phyloP scores from a whole-genome alignment of 2,329 filamentous ascomycete species.

The Knoxdaviesia proteae region DNA sequence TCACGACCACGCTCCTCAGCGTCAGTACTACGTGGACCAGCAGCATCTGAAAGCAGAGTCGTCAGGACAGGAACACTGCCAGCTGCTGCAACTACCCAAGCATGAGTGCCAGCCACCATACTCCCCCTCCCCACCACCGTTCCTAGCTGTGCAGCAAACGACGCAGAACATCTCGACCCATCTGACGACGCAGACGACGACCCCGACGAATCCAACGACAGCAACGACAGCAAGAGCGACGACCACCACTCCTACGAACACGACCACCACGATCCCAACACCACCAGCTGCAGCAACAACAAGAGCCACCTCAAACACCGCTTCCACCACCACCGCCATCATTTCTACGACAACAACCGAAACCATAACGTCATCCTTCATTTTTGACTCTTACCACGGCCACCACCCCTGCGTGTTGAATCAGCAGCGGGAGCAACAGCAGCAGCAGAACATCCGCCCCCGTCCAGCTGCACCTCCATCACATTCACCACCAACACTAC shows the following conservation, averaged over 20 bases:
- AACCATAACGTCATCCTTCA: not conserved
- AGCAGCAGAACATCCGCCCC: not conserved
- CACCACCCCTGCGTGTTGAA: conserved; percentile 1
- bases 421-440: conserved; percentile 1
- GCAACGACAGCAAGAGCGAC: conserved; percentile 1
- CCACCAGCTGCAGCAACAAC: conserved; percentile 3
- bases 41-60: no score
- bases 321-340: not conserved
- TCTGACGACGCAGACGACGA: not conserved
- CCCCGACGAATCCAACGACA: not conserved
- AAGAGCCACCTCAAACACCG: not conserved
- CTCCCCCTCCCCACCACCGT: no score
- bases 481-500: not conserved
- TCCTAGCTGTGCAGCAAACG: no score
- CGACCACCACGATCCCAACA: conserved; percentile 1
- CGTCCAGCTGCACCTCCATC: not conserved
- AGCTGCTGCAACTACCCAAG: no score
- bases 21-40: no score
- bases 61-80: no score
- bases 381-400: not conserved
- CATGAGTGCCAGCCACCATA: no score
- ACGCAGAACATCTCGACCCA: not conserved
- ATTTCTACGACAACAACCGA: not conserved
- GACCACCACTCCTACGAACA: not conserved
- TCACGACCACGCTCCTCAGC: no score